Conservation (phyloP, 441 rosid species). For the Bruguiera hainesii region DNA sequence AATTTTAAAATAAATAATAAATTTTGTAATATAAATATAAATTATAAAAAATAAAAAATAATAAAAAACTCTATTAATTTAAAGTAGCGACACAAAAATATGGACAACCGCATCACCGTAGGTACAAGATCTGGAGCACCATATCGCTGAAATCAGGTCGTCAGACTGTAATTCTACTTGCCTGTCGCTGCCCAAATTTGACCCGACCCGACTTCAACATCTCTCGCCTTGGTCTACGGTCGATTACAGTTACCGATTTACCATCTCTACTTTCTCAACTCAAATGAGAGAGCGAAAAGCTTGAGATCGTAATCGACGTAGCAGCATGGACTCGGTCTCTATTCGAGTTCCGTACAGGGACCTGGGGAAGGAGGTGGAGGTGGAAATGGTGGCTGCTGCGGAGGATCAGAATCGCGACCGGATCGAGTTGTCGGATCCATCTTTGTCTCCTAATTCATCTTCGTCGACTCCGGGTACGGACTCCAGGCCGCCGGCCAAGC, state of each 20-base stretch:
- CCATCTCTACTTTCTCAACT: not conserved
- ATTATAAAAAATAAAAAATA: no score
- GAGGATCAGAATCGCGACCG: constrained; percentile 13
- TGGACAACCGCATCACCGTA: no score
- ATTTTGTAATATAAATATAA: no score
- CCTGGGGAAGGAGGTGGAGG: constrained; percentile 61
- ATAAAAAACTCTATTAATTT: no score
- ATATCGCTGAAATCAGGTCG: not conserved
- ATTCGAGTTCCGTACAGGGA: constrained; percentile 70
- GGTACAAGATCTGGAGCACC: no score
- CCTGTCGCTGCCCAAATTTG: not conserved
- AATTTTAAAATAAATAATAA: no score
- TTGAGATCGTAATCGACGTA: not conserved
- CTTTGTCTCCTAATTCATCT: constrained; percentile 30
- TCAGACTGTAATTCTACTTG: not conserved
- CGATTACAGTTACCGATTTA: not conserved
- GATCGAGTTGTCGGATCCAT: not conserved
- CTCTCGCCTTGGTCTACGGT: not conserved
- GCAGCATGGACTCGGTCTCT: constrained; percentile 52
- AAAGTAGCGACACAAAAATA: no score
- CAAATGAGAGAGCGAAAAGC: not conserved
- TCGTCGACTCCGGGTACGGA: constrained; percentile 20
- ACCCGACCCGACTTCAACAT: not conserved
- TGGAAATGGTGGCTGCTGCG: constrained; percentile 54
- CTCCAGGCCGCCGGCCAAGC: constrained; percentile 22